These are phyloP conservation scores for Paxillus involutus DNA, from an alignment of 768 basidiomycete species.

Conservation along the genomic window DNA sequence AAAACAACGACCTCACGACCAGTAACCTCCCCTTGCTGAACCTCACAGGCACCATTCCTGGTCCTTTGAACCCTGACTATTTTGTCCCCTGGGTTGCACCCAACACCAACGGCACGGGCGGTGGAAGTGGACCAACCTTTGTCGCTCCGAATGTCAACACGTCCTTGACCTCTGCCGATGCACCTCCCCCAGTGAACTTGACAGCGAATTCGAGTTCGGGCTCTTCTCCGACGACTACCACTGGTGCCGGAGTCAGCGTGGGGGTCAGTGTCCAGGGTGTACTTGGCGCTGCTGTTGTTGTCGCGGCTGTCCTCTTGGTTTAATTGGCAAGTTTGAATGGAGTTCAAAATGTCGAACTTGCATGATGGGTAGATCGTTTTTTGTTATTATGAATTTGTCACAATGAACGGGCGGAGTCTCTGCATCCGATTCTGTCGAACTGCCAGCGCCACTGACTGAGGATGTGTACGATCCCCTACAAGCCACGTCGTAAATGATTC, in stretches of 20 bases:
- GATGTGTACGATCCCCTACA: too few species aligned
- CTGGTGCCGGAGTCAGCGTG: background rate
- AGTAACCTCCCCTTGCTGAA: constrained; percentile 37
- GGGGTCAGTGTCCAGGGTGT: constrained; percentile 4
- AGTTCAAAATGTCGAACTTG: too few species aligned
- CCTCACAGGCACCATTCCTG: constrained; percentile 40
- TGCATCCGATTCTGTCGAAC: too few species aligned
- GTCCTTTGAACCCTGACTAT: constrained; percentile 39
- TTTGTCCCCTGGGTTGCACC: constrained; percentile 49
- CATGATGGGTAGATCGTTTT: background rate
- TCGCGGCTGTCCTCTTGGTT: constrained; percentile 8
- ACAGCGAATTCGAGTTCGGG: constrained; percentile 18
- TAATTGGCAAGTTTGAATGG: background rate
- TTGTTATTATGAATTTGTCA: too few species aligned
- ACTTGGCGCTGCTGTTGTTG: constrained; percentile 6
- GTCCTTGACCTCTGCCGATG: constrained; percentile 31
- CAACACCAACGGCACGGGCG: constrained; percentile 36
- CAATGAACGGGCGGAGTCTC: too few species aligned
- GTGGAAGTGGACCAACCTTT: constrained; percentile 44
- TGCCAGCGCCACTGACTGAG: too few species aligned
- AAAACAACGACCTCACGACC: constrained; percentile 33
- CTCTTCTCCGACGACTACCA: background rate
- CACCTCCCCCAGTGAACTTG: constrained; percentile 43
- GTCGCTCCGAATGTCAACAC: constrained; percentile 33
- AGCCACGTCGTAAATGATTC: too few species aligned